A percentile compares a stretch with the other conserved stretches of the same genome.
Conservation (phyloP, 306 rosid genomes). For the Betula pendula region DNA sequence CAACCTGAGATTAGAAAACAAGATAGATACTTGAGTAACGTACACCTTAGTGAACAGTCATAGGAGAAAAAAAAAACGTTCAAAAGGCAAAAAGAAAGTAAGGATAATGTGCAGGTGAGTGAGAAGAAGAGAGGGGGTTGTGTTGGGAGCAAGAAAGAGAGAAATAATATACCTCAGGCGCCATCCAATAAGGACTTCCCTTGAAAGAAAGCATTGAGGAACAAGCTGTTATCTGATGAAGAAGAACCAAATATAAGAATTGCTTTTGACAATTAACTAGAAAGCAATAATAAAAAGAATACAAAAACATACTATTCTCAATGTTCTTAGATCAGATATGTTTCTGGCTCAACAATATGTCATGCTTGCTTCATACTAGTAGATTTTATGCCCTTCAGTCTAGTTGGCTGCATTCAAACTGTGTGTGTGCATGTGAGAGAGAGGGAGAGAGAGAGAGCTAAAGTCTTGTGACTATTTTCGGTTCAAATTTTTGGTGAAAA, state of each 20-base stretch:
- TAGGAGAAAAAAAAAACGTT: neutral
- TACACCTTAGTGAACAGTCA: slow-evolving; percentile 2
- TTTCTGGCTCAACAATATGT: slow-evolving; percentile 10
- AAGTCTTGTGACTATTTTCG: slow-evolving; percentile 1
- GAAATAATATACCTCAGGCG: slow-evolving; percentile 80
- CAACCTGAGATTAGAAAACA: slow-evolving; percentile 63
- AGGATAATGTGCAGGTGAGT: slow-evolving; percentile 5
- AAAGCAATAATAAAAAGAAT: slow-evolving; percentile 13
- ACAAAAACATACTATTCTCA: neutral
- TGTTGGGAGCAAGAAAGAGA: neutral
- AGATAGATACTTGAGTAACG: slow-evolving; percentile 21
- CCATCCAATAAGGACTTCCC: slow-evolving; percentile 99
- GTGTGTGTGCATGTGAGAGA: slow-evolving; percentile 16
- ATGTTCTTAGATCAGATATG: neutral
- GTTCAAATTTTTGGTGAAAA: slow-evolving; percentile 12
- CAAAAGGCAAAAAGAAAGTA: neutral
- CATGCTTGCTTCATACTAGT: slow-evolving; percentile 14
- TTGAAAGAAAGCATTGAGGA: slow-evolving; percentile 92
- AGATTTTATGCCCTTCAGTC: slow-evolving; percentile 6
- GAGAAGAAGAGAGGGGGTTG: slow-evolving; percentile 1
- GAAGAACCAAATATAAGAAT: slow-evolving; percentile 30
- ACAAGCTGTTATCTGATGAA: slow-evolving; percentile 70
- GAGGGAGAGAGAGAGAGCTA: slow-evolving; percentile 7
- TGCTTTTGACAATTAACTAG: slow-evolving; percentile 7
- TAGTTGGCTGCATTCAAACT: neutral